Conservation (phyloP, 352 stramenopile species). For the Phytophthora cactorum region DNA sequence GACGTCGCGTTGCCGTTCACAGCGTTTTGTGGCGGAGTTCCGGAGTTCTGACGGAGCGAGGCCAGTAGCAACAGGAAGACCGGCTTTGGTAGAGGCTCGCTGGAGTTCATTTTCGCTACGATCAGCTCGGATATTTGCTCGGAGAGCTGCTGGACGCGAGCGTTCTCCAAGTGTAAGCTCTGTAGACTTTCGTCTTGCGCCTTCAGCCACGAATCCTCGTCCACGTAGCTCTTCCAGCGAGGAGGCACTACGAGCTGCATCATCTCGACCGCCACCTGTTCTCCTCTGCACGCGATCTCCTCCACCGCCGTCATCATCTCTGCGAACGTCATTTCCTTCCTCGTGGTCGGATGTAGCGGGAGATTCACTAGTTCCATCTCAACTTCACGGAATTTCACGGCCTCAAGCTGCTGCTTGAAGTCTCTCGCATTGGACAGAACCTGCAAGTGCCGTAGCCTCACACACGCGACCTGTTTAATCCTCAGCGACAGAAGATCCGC, state of each 20-base stretch:
- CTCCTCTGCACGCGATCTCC: slow-evolving; percentile 57
- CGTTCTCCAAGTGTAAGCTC: slow-evolving; percentile 46
- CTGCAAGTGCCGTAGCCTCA: slow-evolving; percentile 56
- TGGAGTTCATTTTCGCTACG: slow-evolving; percentile 52
- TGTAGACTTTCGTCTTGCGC: slow-evolving; percentile 52
- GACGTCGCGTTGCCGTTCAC: slow-evolving; percentile 26
- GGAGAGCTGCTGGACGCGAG: slow-evolving; percentile 50
- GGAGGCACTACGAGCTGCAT: slow-evolving; percentile 49
- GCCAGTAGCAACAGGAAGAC: slow-evolving; percentile 57
- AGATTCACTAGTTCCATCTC: slow-evolving; percentile 49
- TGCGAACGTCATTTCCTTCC: slow-evolving; percentile 66
- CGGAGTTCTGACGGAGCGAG: slow-evolving; percentile 54
- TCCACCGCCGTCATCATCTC: slow-evolving; percentile 63
- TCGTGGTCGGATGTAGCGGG: slow-evolving; percentile 35
- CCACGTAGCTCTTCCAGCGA: slow-evolving; percentile 53
- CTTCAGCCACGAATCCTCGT: slow-evolving; percentile 42
- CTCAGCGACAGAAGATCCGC: slow-evolving; percentile 42
- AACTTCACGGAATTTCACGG: slow-evolving; percentile 49
- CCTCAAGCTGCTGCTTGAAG: slow-evolving; percentile 42
- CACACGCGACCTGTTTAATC: slow-evolving; percentile 55
- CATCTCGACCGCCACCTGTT: slow-evolving; percentile 62
- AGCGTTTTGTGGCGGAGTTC: slow-evolving; percentile 26
- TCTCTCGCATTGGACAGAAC: slow-evolving; percentile 41
- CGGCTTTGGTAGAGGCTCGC: slow-evolving; percentile 53
- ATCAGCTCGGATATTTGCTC: slow-evolving; percentile 55